Conservation (phyloP, 1,139 yeast species). For the Hyphopichia burtonii region DNA sequence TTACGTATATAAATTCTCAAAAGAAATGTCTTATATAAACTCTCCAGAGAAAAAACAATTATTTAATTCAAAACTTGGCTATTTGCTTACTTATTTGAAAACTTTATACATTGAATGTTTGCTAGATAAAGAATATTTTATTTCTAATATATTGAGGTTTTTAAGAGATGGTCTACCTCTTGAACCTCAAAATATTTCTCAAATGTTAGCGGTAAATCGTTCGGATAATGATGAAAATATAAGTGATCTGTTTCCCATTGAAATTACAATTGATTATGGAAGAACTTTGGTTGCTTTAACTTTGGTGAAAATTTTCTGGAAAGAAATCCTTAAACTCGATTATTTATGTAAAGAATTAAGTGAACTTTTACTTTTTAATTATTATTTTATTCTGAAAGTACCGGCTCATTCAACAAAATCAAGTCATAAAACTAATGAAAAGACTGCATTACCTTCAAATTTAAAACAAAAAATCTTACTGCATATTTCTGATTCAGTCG, state of each 20-base stretch:
- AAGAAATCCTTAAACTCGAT: constrained; percentile 53
- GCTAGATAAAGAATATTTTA: constrained; percentile 59
- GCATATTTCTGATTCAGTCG: constrained; percentile 33
- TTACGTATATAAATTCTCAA: constrained; percentile 53
- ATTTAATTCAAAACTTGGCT: constrained; percentile 57
- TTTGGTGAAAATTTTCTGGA: constrained; percentile 70
- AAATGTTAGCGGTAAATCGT: constrained; percentile 12
- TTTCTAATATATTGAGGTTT: constrained; percentile 61
- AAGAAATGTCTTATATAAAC: constrained; percentile 29
- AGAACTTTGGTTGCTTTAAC: constrained; percentile 47
- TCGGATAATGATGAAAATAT: constrained; percentile 11
- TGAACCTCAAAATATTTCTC: constrained; percentile 23
- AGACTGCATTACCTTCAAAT: constrained; percentile 7
- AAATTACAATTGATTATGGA: constrained; percentile 33
- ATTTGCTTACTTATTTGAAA: constrained; percentile 57
- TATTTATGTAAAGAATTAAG: constrained; percentile 60
- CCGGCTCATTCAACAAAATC: constrained; percentile 8
- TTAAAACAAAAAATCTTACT: constrained; percentile 23
- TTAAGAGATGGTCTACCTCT: constrained; percentile 55
- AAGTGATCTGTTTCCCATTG: constrained; percentile 10
- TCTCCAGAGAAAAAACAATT: constrained; percentile 32
- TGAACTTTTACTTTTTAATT: constrained; percentile 49
- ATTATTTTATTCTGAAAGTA: constrained; percentile 33
- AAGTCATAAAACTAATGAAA: constrained; percentile 2
- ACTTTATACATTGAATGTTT: constrained; percentile 68